Conservation (phyloP, 345 rosid genomes). For the Gossypium longicalyx region DNA sequence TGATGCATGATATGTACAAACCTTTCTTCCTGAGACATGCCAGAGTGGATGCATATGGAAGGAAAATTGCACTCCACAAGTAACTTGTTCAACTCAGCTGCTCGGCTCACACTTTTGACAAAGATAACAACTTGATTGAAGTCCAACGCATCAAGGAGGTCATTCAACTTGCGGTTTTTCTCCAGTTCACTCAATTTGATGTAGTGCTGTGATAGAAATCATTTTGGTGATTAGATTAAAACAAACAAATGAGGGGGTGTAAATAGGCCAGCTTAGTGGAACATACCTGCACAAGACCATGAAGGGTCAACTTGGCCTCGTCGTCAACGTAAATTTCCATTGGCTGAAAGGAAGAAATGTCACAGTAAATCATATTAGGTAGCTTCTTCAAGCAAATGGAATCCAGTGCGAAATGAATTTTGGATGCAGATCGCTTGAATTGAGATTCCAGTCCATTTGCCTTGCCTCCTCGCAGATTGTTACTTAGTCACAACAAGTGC, state of each 20-base stretch:
- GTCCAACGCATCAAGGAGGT: slow-evolving; percentile 96
- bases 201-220: slow-evolving; percentile 63
- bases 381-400: slow-evolving; percentile 56
- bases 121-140: slow-evolving; percentile 96
- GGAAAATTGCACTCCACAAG: slow-evolving; percentile 96
- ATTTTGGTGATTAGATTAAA: neutral
- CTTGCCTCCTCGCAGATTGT: slow-evolving; percentile 35
- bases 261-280: neutral
- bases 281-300: slow-evolving; percentile 94
- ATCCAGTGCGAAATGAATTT: slow-evolving; percentile 61
- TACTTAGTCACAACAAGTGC: slow-evolving; percentile 24
- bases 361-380: slow-evolving; percentile 70
- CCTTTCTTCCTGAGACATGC: slow-evolving; percentile 99
- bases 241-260: neutral
- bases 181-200: slow-evolving; percentile 91
- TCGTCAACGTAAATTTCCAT: slow-evolving; percentile 98
- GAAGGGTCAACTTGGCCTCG: slow-evolving; percentile 96
- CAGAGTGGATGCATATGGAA: slow-evolving; percentile 96
- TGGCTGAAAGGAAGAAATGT: slow-evolving; percentile 89
- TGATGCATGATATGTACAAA: slow-evolving; percentile 14
- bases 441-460: slow-evolving; percentile 46
- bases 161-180: slow-evolving; percentile 94
- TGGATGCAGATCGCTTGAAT: slow-evolving; percentile 48
- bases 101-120: slow-evolving; percentile 93
- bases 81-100: slow-evolving; percentile 88